Conservation (phyloP, 192 early-diverging fungal species). For the Coemansia sp. region DNA sequence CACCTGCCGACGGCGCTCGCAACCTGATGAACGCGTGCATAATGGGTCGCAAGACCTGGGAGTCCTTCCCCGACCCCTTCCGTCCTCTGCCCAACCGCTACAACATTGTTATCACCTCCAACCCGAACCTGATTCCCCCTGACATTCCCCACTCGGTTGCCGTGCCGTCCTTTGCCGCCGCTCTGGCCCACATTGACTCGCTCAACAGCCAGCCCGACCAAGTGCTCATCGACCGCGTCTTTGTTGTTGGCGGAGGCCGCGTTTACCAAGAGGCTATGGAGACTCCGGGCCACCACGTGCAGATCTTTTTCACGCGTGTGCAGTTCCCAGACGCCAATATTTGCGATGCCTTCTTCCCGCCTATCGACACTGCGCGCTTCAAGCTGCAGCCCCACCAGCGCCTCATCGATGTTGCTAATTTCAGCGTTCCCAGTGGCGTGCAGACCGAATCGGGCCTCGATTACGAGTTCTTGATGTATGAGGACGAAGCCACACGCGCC, state of each 20-base stretch:
- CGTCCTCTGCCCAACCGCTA: conserved; percentile 74
- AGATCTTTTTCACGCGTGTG: conserved; percentile 72
- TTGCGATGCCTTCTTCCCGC: conserved; percentile 82
- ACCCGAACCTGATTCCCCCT: conserved; percentile 51
- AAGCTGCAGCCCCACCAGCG: conserved; percentile 51
- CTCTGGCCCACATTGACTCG: conserved; percentile 54
- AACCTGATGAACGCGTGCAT: conserved; percentile 74
- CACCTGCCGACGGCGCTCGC: background rate
- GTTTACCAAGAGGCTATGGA: conserved; percentile 72
- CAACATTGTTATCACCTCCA: conserved; percentile 83
- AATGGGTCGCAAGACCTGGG: conserved; percentile 94
- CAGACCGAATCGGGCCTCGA: conserved; percentile 58
- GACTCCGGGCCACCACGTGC: conserved; percentile 51
- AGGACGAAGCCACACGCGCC: conserved; percentile 8
- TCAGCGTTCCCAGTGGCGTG: conserved; percentile 36
- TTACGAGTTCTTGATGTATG: conserved; percentile 62
- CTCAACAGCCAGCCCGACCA: conserved; percentile 8
- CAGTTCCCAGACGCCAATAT: conserved; percentile 54
- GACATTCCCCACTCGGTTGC: conserved; percentile 11
- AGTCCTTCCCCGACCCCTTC: conserved; percentile 80
- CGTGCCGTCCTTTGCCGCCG: conserved; percentile 25
- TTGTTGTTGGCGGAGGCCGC: conserved; percentile 77
- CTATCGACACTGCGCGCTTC: conserved; percentile 47
- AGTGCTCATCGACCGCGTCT: conserved; percentile 54
- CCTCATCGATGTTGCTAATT: conserved; percentile 48